A percentile compares a stretch with the other conserved stretches of the same genome.
Conservation (phyloP, 1,284 basidiomycete species). For the Ganoderma lucidum region DNA sequence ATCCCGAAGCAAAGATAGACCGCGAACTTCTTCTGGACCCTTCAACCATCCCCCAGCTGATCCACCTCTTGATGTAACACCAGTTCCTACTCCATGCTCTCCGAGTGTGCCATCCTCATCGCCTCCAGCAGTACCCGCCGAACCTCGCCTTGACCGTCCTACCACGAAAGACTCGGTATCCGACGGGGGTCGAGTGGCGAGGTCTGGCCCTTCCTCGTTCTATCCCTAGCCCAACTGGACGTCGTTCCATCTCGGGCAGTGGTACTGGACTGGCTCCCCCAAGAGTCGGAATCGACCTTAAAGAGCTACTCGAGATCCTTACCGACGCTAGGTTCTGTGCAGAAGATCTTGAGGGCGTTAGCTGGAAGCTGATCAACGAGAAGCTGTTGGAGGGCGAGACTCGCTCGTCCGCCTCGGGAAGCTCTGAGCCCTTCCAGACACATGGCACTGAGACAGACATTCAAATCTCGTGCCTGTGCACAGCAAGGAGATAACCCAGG, state of each 20-base stretch:
- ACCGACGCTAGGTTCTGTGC: constrained; percentile 8
- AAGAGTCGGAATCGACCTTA: constrained; percentile 18
- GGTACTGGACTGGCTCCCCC: constrained; percentile 16
- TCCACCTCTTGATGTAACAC: neutral
- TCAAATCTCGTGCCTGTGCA: neutral
- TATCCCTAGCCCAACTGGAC: constrained; percentile 19
- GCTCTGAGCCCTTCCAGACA: neutral
- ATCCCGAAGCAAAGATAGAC: neutral
- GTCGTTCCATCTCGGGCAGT: constrained; percentile 17
- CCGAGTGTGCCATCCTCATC: neutral
- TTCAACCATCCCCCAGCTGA: neutral
- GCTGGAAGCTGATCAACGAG: neutral
- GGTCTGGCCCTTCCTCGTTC: neutral
- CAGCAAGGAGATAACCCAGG: neutral
- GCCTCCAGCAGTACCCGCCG: neutral
- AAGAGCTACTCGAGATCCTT: constrained; percentile 18
- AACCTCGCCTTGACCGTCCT: neutral
- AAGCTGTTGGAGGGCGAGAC: neutral
- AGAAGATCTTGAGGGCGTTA: neutral
- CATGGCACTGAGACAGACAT: neutral
- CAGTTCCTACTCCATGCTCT: neutral
- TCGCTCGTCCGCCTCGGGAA: neutral
- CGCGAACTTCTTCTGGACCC: neutral
- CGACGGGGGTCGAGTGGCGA: neutral
- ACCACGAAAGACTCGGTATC: neutral